phyloP scores from a whole-genome alignment of 352 stramenopile genomes.

The Stramenopiles sp. region DNA sequence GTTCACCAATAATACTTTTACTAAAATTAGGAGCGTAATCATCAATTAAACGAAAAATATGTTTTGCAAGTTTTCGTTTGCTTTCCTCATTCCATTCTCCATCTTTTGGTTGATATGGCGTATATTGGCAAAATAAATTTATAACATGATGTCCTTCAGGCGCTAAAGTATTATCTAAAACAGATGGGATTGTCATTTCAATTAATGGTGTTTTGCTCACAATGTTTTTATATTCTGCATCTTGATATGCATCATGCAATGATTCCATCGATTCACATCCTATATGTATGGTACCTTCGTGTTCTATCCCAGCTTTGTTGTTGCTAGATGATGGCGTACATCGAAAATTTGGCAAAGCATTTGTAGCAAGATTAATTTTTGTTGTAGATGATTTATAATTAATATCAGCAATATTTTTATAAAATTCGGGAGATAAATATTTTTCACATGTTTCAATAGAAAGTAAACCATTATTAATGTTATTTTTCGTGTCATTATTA shows the following conservation, averaged over 20 bases:
- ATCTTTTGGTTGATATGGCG: slow-evolving; percentile 55
- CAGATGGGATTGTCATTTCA: slow-evolving; percentile 69
- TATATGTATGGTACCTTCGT: slow-evolving; percentile 58
- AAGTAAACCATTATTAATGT: background rate
- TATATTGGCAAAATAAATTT: slow-evolving; percentile 68
- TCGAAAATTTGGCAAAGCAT: slow-evolving; percentile 50
- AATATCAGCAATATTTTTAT: background rate
- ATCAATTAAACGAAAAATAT: slow-evolving; percentile 60
- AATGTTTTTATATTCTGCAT: slow-evolving; percentile 39
- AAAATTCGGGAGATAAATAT: background rate
- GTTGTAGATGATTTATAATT: background rate
- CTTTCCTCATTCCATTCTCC: slow-evolving; percentile 43
- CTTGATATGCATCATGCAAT: slow-evolving; percentile 63
- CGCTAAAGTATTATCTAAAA: slow-evolving; percentile 36
- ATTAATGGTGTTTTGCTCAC: slow-evolving; percentile 47
- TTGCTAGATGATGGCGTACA: slow-evolving; percentile 40
- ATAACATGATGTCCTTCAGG: slow-evolving; percentile 54
- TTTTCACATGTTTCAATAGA: background rate
- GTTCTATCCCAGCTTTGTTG: slow-evolving; percentile 39
- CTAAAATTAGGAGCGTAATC: slow-evolving; percentile 58
- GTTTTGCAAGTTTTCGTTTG: slow-evolving; percentile 47
- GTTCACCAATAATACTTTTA: slow-evolving; percentile 42
- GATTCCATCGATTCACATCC: slow-evolving; percentile 27
- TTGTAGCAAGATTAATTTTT: slow-evolving; percentile 64
- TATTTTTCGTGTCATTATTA: too few species aligned